Evolutionary conservation across 2,329 filamentous ascomycete genomes (phyloP).

Genomic region (Chaetomium globosum): DNA sequence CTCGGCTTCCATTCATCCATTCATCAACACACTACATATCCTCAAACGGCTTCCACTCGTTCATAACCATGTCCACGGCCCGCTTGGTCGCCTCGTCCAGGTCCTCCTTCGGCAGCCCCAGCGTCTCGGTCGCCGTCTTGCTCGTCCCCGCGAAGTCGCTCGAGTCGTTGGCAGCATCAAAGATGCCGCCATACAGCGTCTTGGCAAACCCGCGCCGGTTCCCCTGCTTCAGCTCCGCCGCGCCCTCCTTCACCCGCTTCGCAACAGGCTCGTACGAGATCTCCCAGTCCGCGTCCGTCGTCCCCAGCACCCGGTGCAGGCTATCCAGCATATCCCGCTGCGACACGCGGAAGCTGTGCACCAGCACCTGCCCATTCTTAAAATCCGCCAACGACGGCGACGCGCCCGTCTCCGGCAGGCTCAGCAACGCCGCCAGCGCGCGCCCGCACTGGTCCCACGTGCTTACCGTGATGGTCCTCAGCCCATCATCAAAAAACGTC

Average conservation of each 20-base stretch:
- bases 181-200: conserved; percentile 59
- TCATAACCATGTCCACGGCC: conserved; percentile 49
- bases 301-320: conserved; percentile 61
- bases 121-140: conserved; percentile 56
- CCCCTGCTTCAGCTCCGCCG: conserved; percentile 49
- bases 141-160: conserved; percentile 46
- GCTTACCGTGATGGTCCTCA: conserved; percentile 56
- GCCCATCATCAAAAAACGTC: conserved; percentile 58
- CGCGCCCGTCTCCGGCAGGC: conserved; percentile 40
- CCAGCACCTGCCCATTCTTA: conserved; percentile 52
- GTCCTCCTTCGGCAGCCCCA: conserved; percentile 62
- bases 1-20: neutral
- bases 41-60: conserved; percentile 8
- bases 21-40: neutral
- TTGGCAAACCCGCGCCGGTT: conserved; percentile 39
- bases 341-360: conserved; percentile 60
- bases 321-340: conserved; percentile 68
- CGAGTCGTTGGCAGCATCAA: conserved; percentile 49
- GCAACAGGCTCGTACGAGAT: conserved; percentile 52
- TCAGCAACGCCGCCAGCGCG: conserved; percentile 49
- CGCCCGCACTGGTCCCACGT: conserved; percentile 60
- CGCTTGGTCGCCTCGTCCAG: conserved; percentile 58
- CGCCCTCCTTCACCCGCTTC: conserved; percentile 53
- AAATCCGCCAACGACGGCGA: conserved; percentile 29
- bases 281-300: conserved; percentile 62